Evolutionary conservation across 257 asterid species (phyloP), one percentile per base, ranked within the genome.

Genomic region (Nicotiana attenuata): DNA sequence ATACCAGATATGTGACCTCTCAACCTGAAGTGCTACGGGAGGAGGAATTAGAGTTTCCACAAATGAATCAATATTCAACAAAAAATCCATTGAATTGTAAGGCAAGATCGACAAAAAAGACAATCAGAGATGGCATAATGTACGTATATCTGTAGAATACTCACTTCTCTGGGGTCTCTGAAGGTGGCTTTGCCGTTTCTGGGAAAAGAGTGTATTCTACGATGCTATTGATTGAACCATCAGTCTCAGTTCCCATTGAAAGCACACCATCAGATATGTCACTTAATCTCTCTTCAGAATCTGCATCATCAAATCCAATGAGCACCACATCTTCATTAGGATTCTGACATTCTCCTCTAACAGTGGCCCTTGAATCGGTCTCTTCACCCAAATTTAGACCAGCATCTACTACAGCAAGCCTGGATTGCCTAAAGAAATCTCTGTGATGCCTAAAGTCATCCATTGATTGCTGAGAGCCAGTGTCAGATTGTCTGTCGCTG

Each of bases 261-360:
- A 96, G 97, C 86, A 88, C 97, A 13, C 99, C 89, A 87, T 96
- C 99, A 41, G 99, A 96, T 81, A 96, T 92, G 87, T 96, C 97
- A 84, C 99, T 96, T 24, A 96, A 91, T 81, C 98, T 91, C 88
- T 92, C 97, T 35, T 96, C 97, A 5, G 93, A 92, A 81, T 94
- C 99, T 8, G 83, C 92, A 81, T 92, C 99, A 80, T 93, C 98
- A 13, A 94, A 83, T 71, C 95, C 94, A 76, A 92, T 66, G 81
- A 94, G 95, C 83, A 88, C 98, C 17, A 86, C 80, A 33, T 96
- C 98, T 3, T 90, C 97, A 29, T 78, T 82, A 75, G 78, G 86
- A 80, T 82, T 86, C 86, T 86, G 90, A 78, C 60, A 83, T 71
- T 82, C 89, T 83, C 78, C 86, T 79, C 85, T 85, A 7, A 78